A percentile compares a stretch with the other conserved stretches of the same genome.
These are phyloP conservation scores for Pyrenochaeta sp. DNA, from an alignment of 2,329 filamentous ascomycete genomes.

Conservation along the genomic window DNA sequence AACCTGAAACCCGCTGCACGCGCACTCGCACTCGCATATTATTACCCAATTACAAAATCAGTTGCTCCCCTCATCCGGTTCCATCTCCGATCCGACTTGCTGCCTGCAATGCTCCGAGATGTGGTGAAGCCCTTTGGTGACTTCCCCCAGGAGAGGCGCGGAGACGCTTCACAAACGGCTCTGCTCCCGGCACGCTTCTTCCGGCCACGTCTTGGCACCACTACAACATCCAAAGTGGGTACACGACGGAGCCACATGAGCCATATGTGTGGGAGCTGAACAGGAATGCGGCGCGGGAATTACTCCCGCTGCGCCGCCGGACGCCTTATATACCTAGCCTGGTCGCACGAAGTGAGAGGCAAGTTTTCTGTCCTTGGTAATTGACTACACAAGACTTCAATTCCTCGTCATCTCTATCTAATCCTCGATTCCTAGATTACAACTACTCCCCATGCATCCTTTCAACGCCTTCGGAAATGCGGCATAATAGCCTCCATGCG, in stretches of 20 bases:
- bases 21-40: conserved; percentile 8
- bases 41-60: neutral
- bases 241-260: conserved; percentile 10
- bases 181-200: conserved; percentile 17
- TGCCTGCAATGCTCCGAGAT: neutral
- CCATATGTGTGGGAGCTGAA: conserved; percentile 12
- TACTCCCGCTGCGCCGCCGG: conserved; percentile 12
- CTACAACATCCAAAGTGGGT: conserved; percentile 16
- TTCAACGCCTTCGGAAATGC: conserved; percentile 4
- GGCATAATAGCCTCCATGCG: conserved; percentile 3
- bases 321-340: conserved; percentile 11
- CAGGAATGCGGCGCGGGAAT: conserved; percentile 13
- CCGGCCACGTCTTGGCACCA: conserved; percentile 30
- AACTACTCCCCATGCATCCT: neutral
- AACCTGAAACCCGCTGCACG: conserved; percentile 11
- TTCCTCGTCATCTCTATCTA: conserved; percentile 1
- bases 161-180: conserved; percentile 25
- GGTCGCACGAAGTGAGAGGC: neutral
- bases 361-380: neutral
- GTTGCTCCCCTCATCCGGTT: neutral
- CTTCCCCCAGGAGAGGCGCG: conserved; percentile 7
- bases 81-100: neutral
- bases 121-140: conserved; percentile 6
- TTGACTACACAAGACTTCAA: conserved; percentile 2
- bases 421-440: neutral